phyloP scores from a whole-genome alignment of 2,329 filamentous ascomycete genomes.

The Pseudogymnoascus sp. region DNA sequence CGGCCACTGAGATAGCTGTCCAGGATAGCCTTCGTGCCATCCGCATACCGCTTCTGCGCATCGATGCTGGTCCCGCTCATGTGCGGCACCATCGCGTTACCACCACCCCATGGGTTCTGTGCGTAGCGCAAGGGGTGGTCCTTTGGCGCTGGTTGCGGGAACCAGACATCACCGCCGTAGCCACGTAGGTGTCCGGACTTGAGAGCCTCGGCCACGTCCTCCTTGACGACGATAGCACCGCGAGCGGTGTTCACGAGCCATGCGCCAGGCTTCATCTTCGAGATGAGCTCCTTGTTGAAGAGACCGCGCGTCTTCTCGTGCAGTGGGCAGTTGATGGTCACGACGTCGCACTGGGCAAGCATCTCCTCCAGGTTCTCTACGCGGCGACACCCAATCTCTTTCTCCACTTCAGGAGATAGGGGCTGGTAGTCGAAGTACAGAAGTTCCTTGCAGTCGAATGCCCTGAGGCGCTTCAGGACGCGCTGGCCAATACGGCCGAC shows the following conservation, averaged over 20 bases:
- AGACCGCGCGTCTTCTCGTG: constrained; percentile 95
- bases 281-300: constrained; percentile 97
- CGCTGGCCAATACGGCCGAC: constrained; percentile 98
- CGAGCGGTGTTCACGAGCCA: constrained; percentile 99
- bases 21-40: constrained; percentile 82
- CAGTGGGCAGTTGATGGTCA: constrained; percentile 99
- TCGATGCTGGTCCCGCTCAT: constrained; percentile 99
- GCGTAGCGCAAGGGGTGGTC: constrained; percentile 90
- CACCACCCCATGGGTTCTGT: constrained; percentile 91
- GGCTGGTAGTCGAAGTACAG: constrained; percentile 99
- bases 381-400: constrained; percentile 90
- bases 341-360: constrained; percentile 87
- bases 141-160: constrained; percentile 90
- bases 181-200: constrained; percentile 85
- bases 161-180: constrained; percentile 89
- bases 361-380: constrained; percentile 89
- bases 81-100: constrained; percentile 98
- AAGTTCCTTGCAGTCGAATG: constrained; percentile 99
- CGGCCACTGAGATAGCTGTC: constrained; percentile 83
- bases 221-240: constrained; percentile 97
- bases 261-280: constrained; percentile 95
- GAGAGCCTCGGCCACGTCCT: constrained; percentile 91
- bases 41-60: constrained; percentile 86
- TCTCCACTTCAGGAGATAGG: constrained; percentile 73
- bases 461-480: constrained; percentile 89